These are phyloP conservation scores for Thermomucor indicae-seudaticae DNA, from an alignment of 371 early-diverging fungal genomes.

Conservation along the genomic window DNA sequence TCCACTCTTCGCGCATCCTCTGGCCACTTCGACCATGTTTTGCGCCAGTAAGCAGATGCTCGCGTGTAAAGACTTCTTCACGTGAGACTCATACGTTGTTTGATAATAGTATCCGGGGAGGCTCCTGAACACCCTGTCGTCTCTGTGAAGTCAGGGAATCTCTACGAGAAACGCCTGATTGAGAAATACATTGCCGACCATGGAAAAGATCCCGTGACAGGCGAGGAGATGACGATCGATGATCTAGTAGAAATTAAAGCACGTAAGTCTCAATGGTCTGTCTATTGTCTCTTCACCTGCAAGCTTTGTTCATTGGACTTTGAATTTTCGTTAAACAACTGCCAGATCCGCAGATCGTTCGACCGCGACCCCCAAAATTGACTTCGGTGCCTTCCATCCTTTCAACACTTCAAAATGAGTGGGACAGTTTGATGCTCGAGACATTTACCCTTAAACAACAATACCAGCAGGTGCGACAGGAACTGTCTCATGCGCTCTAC, in stretches of 20 bases:
- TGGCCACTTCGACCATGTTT: conserved; percentile 42
- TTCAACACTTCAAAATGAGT: conserved; percentile 89
- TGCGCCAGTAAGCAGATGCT: conserved; percentile 47
- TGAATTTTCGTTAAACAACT: too few species aligned
- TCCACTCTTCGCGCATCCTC: too few species aligned
- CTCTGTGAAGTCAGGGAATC: conserved; percentile 74
- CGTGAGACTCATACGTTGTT: not conserved
- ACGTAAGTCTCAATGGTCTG: conserved; percentile 38
- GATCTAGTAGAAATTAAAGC: conserved; percentile 77
- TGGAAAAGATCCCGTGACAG: conserved; percentile 81
- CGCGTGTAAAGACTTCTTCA: not conserved
- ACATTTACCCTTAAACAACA: conserved; percentile 88
- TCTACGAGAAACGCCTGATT: conserved; percentile 87
- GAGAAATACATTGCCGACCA: conserved; percentile 82
- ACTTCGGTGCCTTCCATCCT: conserved; percentile 91
- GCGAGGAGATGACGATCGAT: conserved; percentile 68
- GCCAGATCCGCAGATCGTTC: conserved; percentile 68
- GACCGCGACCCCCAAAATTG: conserved; percentile 86
- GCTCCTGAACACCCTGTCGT: conserved; percentile 85
- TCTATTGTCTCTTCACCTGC: not conserved
- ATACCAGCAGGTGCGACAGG: conserved; percentile 87
- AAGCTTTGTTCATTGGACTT: not conserved
- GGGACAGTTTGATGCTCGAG: conserved; percentile 93
- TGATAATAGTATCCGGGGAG: conserved; percentile 84
- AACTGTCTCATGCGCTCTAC: conserved; percentile 88